Base-by-base conservation (phyloP, 768 basidiomycete species). In the Suillus alpinus region DNA sequence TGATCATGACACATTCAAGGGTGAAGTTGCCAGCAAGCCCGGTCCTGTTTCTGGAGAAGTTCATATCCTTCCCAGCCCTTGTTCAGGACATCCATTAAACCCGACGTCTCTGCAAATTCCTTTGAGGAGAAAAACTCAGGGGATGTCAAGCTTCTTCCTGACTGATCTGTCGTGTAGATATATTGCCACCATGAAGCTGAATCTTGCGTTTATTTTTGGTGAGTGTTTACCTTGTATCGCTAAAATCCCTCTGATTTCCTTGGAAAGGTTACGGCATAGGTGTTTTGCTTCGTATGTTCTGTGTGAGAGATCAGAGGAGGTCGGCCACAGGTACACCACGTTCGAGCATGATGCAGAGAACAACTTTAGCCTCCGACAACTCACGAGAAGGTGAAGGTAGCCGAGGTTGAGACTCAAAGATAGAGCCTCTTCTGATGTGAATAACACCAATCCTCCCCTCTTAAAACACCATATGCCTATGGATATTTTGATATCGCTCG, bases 261-360 rank as follows among this genome's bases (percentile, higher is more conserved):
- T 36, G n/a, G 13, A 36, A 51, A 91, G 90, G 91, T 18, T 92
- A 89, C 67, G 91, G 91, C 56, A 83, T 92, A 56, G 92, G 92
- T 58, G 91, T 92, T 49, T 81, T 94, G 29, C 72, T 93, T 60
- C 81, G 92, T 70, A 91, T 93, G 87, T 67, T 91, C 70, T 93
- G 83, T 81, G 91, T 56, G 74, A 75, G 10, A 74, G 75, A 51
- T 63, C 67, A 37, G 74, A 79, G 4, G 79, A 81, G 51, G 68
- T 77, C 46, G 71, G 76, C 37, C 71, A 64, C 75, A 74, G 71
- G 37, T 68, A 75, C 62, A 74, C 78, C 34, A 76, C 78, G 4
- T 83, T 81, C 60, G 80, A 80, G 13, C 80, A 78, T 32, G 74
- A 77, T 49, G 77, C 79, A 13, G 85, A 84, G 59, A 75, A 81